Base-by-base conservation (phyloP, 2,329 filamentous ascomycete genomes). In the Juglanconis juglandina region DNA sequence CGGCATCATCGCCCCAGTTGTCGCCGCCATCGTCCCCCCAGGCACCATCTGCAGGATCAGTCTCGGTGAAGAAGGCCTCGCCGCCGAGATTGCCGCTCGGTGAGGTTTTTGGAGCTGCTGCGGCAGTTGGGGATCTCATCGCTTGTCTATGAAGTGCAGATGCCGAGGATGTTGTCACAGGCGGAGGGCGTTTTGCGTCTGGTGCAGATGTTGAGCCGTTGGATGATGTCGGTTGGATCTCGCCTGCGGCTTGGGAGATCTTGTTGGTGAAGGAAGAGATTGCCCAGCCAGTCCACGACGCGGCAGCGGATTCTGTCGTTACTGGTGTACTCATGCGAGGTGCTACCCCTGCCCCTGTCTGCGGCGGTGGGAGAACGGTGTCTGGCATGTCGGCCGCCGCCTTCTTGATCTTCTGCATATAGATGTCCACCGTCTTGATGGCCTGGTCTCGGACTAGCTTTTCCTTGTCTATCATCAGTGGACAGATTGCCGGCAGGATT, bases 221-320 rank as follows among this genome's bases (percentile, higher is more conserved):
- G 56, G 79, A 42, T 9, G 58, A 75, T 17, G 81, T 71, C 1
- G 86, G 77, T 70, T 94, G 82, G 64, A 99, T 99, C 60, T 97
- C 90, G 17, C 95, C 95, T 8, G 89, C 89, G 0, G 92, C 92
- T 0, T 90, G 77, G 1, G 91, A 88, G 11, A 98, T 73, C 69
- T 96, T 97, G 75, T 98, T 98, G 2, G 95, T 98, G 71, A 99
- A 99, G 1, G 92, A 97, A 0, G 95, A 98, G 58, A 99, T 97
- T 1, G 95, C 95, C 95, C 95, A 99, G 11, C 95, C 95, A 1
- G 95, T 87, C 95, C 95, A 98, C 4, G 82, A 81, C 3, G 87
- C 87, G 30, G 82, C 79, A 57, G 88, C 82, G 44, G 82, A 84
- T 50, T 77, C 74, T 63, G 69, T 73, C 2, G 83, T 77, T 62